Conservation (phyloP, 2,329 filamentous ascomycete genomes). For the Cordyceps militaris region DNA sequence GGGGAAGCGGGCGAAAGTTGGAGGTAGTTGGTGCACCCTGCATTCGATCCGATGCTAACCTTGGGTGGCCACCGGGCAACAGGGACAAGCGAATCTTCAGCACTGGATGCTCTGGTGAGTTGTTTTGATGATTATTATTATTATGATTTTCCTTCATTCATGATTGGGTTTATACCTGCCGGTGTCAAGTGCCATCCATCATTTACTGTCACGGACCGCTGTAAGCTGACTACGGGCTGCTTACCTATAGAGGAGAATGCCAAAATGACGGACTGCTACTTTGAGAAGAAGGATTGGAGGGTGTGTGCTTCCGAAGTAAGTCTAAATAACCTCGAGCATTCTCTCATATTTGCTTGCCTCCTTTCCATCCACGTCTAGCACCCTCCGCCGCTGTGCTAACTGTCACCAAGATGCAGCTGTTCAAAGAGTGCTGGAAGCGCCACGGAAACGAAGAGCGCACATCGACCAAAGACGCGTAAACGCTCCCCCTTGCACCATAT, state of each 20-base stretch:
- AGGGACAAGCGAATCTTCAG: conserved; percentile 98
- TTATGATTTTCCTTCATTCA: not conserved
- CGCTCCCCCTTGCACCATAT: not conserved
- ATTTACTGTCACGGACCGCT: not conserved
- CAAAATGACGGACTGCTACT: conserved; percentile 92
- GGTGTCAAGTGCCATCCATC: not conserved
- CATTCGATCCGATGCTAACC: conserved; percentile 21
- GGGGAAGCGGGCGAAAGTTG: not conserved
- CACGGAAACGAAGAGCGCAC: conserved; percentile 84
- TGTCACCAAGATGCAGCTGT: conserved; percentile 71
- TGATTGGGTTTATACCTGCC: not conserved
- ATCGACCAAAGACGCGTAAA: conserved; percentile 58
- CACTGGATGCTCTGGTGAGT: conserved; percentile 80
- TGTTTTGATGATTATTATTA: not conserved
- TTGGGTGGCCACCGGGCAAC: conserved; percentile 11
- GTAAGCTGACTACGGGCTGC: not conserved
- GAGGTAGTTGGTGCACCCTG: not conserved
- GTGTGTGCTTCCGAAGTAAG: conserved; percentile 80
- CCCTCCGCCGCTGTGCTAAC: not conserved
- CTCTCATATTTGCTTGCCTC: not conserved
- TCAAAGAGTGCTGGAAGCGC: conserved; percentile 84
- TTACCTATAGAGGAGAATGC: conserved; percentile 67
- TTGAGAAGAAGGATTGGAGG: conserved; percentile 93
- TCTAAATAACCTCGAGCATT: conserved; percentile 11
- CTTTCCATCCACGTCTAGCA: not conserved